Conservation (phyloP, 2,329 filamentous ascomycete genomes). For the Beauveria rudraprayagi region DNA sequence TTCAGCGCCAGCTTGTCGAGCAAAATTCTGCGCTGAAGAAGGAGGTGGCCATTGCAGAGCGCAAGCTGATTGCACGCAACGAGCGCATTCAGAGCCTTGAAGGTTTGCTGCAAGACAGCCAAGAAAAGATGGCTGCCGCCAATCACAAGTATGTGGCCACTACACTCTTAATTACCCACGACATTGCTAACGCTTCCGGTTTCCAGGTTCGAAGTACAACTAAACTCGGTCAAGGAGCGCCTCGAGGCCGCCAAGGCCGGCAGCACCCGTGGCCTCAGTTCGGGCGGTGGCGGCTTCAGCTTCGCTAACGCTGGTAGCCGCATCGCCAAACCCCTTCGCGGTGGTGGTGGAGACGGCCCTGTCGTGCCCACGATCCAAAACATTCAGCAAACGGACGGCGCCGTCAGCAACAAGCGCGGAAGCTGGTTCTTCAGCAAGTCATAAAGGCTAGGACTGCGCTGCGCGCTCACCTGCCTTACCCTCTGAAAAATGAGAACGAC, state of each 20-base stretch:
- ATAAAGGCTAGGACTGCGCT: slow-evolving; percentile 17
- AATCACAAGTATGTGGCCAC: slow-evolving; percentile 76
- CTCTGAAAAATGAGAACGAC: slow-evolving; percentile 7
- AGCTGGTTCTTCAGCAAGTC: slow-evolving; percentile 69
- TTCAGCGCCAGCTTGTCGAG: slow-evolving; percentile 94
- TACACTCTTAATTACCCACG: neutral
- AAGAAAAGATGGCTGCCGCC: slow-evolving; percentile 94
- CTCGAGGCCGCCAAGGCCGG: slow-evolving; percentile 91
- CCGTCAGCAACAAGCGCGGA: slow-evolving; percentile 51
- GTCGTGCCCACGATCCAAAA: slow-evolving; percentile 48
- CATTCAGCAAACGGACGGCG: slow-evolving; percentile 50
- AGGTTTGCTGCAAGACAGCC: slow-evolving; percentile 85
- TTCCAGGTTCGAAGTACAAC: slow-evolving; percentile 92
- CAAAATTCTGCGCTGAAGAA: slow-evolving; percentile 97
- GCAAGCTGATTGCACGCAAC: slow-evolving; percentile 92
- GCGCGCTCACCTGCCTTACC: neutral
- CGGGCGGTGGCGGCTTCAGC: slow-evolving; percentile 61
- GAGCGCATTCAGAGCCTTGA: slow-evolving; percentile 95
- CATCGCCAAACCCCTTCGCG: slow-evolving; percentile 61
- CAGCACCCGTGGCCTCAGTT: slow-evolving; percentile 74
- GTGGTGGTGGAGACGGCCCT: slow-evolving; percentile 42
- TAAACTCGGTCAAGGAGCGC: slow-evolving; percentile 94
- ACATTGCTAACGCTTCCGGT: slow-evolving; percentile 20
- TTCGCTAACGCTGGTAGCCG: slow-evolving; percentile 57
- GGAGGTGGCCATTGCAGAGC: slow-evolving; percentile 96